Evolutionary conservation across 169 alveolate species (phyloP), one percentile per base, ranked within the genome.

Genomic region (Amoebophrya sp.): DNA sequence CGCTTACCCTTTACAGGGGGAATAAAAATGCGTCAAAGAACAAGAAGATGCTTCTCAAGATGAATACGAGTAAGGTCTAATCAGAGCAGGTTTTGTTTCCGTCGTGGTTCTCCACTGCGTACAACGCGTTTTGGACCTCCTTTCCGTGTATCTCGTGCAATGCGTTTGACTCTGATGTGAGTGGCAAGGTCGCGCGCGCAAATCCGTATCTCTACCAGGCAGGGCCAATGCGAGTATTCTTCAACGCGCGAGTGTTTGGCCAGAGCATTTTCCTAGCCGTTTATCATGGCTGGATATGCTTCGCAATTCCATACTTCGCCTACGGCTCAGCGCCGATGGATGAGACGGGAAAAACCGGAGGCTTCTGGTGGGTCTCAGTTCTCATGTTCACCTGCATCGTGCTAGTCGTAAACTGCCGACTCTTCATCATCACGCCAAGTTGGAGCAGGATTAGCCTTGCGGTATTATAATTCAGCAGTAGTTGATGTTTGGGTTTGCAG

Each of bases 241-340:
- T 93, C 41, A 90, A 90, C 77, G 26, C 34, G 40, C 34, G 65
- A 0, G 90, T 78, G 41, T 90, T 93, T 92, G 40, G 34, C 41
- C 24, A 10, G 90, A 95, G 96, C 96, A 89, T 94, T 53, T n/a
- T 95, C 6, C 91, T 77, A 39, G 95, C 95, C 26, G 65, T 95
- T 1, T 93, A 89, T 92, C 97, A 96, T 41, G 97, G 96, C 10
- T 77, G 89, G 0, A 93, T 95, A 33, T 78, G 94, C 40, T 94
- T 94, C 90, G 94, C 54, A 54, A 12, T 93, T 0, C 95, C 95
- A 93, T 41, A 78, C 29, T 29, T n/a, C 40, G 41, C 41, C 89
- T 77, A 47, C 65, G 65, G 65, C 65, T 47, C 65, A 6, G 18
- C 65, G 29, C 29, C 65, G 29, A 12, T 12, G 29, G 65, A 47